A percentile compares a stretch with the other conserved stretches of the same genome.
Conservation (phyloP, 257 asterid species). For the Solanum chiquidenum region DNA sequence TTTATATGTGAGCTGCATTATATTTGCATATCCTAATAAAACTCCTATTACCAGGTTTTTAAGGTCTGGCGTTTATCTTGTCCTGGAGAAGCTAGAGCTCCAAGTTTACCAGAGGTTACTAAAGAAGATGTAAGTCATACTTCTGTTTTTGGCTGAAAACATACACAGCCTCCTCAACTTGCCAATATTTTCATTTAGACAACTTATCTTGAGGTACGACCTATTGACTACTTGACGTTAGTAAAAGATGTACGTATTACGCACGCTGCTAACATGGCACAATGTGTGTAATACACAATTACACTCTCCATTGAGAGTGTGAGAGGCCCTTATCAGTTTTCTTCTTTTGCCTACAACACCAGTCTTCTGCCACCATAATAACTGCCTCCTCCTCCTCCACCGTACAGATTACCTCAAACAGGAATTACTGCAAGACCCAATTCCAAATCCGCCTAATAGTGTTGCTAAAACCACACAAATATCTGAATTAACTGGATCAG, state of each 20-base stretch:
- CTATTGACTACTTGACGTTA: not conserved
- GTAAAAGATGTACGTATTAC: not conserved
- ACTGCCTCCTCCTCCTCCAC: not conserved
- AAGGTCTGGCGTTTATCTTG: constrained; percentile 91
- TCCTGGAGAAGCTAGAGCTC: constrained; percentile 91
- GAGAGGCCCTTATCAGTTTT: not conserved
- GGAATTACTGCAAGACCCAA: not conserved
- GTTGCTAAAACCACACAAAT: not conserved
- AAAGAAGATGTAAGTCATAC: constrained; percentile 67
- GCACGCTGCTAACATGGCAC: not conserved
- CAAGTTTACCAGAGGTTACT: constrained; percentile 89
- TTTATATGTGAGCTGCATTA: not conserved
- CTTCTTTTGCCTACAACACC: not conserved
- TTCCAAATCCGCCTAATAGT: not conserved
- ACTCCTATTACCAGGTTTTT: constrained; percentile 48
- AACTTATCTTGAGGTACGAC: not conserved
- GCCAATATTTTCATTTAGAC: not conserved
- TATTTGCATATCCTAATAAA: not conserved
- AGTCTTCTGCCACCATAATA: not conserved
- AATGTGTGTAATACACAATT: not conserved
- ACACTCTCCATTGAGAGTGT: not conserved
- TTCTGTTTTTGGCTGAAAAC: not conserved
- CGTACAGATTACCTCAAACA: not conserved
- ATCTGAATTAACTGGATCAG: not conserved
- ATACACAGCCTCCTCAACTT: not conserved